phyloP scores from a whole-genome alignment of 805 yeast species.

The Ogataea polymorpha region DNA sequence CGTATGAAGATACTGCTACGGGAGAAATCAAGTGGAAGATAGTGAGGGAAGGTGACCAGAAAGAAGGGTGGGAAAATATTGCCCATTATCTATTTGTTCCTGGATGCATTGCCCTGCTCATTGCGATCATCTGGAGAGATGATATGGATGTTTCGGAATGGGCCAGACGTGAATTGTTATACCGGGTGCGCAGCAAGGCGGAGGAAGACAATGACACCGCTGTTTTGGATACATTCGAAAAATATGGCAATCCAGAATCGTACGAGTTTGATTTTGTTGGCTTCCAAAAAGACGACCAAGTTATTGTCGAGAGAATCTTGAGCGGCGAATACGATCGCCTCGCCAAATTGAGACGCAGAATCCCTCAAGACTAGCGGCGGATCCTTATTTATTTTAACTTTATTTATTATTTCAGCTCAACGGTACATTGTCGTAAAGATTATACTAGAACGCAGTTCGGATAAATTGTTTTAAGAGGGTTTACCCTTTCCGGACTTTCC shows the following conservation, averaged over 20 bases:
- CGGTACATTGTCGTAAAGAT: neutral
- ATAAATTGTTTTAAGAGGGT: too few species aligned
- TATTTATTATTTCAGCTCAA: constrained; percentile 1
- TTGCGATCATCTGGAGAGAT: constrained; percentile 48
- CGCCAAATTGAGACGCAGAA: constrained; percentile 51
- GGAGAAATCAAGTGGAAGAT: constrained; percentile 80
- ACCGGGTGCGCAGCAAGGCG: constrained; percentile 69
- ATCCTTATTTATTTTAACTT: neutral
- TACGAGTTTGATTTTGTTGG: constrained; percentile 50
- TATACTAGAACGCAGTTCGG: too few species aligned
- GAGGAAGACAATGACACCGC: constrained; percentile 54
- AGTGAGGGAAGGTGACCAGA: constrained; percentile 62
- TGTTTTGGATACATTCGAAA: constrained; percentile 42
- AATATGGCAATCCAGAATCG: constrained; percentile 38
- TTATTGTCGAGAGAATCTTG: constrained; percentile 76
- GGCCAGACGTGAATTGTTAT: constrained; percentile 80
- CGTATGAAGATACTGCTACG: constrained; percentile 73
- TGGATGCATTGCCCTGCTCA: constrained; percentile 55
- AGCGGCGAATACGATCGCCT: constrained; percentile 80
- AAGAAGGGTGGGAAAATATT: constrained; percentile 83
- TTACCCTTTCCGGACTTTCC: too few species aligned
- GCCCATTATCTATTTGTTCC: constrained; percentile 75
- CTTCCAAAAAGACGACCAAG: constrained; percentile 65
- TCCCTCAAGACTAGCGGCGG: neutral
- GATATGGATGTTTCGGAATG: constrained; percentile 57